A percentile compares a stretch with the other conserved stretches of the same genome.
Evolutionary conservation across 2,329 filamentous ascomycete species (phyloP).

Genomic region (Fusarium sp.): DNA sequence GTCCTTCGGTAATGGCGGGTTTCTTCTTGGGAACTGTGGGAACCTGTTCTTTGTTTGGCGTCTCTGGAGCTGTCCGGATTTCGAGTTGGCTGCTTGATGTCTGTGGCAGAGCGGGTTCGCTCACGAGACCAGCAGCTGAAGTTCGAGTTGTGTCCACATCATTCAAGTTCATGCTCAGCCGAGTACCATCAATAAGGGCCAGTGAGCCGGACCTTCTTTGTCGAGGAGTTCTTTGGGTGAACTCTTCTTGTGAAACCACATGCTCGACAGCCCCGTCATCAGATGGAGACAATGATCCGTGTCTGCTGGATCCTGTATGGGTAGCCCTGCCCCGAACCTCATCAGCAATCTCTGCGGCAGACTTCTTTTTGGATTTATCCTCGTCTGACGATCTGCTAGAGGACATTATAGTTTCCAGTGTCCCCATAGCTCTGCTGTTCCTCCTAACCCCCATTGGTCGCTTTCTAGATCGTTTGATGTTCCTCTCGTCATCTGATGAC

Average conservation of each 20-base stretch:
- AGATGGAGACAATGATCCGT: constrained; percentile 50
- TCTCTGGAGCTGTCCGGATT: constrained; percentile 55
- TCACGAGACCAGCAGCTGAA: constrained; percentile 60
- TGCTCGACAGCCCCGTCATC: constrained; percentile 48
- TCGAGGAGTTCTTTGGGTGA: constrained; percentile 35
- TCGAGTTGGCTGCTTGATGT: constrained; percentile 65
- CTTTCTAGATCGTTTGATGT: constrained; percentile 53
- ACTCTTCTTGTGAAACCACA: constrained; percentile 32
- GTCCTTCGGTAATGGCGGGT: constrained; percentile 34
- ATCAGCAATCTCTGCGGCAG: constrained; percentile 67
- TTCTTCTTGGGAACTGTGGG: constrained; percentile 31
- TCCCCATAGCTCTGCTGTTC: constrained; percentile 69
- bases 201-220: constrained; percentile 51
- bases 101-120: constrained; percentile 68
- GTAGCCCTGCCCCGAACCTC: constrained; percentile 64
- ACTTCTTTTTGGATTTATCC: constrained; percentile 69
- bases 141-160: constrained; percentile 49
- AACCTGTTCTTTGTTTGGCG: constrained; percentile 40
- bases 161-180: constrained; percentile 47
- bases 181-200: constrained; percentile 54
- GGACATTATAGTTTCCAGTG: constrained; percentile 75
- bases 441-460: constrained; percentile 58
- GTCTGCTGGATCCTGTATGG: constrained; percentile 51
- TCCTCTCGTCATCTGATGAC: constrained; percentile 67
- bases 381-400: constrained; percentile 74